Percentiles rank a stretch among this genome's conserved stretches.
Evolutionary conservation across 164 flowering plant genomes (phyloP).

Genomic region (Magnolia changhungtana): DNA sequence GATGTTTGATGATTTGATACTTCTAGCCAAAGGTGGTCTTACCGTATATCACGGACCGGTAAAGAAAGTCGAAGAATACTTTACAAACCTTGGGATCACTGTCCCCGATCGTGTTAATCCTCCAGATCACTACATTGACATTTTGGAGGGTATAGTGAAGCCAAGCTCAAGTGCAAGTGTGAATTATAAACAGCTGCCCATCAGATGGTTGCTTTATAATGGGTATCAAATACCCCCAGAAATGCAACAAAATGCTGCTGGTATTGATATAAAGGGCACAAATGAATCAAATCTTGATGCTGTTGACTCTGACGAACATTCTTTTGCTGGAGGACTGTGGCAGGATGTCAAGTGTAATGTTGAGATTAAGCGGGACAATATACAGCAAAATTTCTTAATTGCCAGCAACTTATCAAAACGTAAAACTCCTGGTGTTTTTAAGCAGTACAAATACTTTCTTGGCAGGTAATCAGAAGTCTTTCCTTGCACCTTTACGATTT

Average conservation of each 20-base stretch:
- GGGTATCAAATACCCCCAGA: slow-evolving; percentile 87
- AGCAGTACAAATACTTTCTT: slow-evolving; percentile 73
- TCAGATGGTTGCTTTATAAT: slow-evolving; percentile 96
- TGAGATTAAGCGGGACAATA: slow-evolving; percentile 48
- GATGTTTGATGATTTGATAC: slow-evolving; percentile 97
- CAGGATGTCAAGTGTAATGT: slow-evolving; percentile 57
- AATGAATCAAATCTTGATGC: slow-evolving; percentile 26
- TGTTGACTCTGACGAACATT: slow-evolving; percentile 35
- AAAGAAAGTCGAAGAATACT: slow-evolving; percentile 93
- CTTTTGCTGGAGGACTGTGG: slow-evolving; percentile 88
- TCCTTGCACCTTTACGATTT: neutral
- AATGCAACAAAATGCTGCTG: slow-evolving; percentile 53
- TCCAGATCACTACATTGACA: slow-evolving; percentile 92
- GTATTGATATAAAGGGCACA: slow-evolving; percentile 34
- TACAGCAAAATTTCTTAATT: slow-evolving; percentile 46
- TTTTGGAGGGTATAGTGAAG: slow-evolving; percentile 85
- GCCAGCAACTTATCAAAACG: slow-evolving; percentile 71
- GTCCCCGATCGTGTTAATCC: slow-evolving; percentile 97
- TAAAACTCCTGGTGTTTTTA: slow-evolving; percentile 49
- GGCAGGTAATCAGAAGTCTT: slow-evolving; percentile 56
- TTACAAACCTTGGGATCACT: slow-evolving; percentile 64
- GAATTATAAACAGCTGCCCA: slow-evolving; percentile 65
- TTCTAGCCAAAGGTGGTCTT: slow-evolving; percentile 95
- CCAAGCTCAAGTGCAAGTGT: slow-evolving; percentile 42
- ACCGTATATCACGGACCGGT: slow-evolving; percentile 88